Percentiles rank a stretch among this genome's conserved stretches.
Conservation (phyloP, 345 rosid genomes). For the Kandelia obovata region DNA sequence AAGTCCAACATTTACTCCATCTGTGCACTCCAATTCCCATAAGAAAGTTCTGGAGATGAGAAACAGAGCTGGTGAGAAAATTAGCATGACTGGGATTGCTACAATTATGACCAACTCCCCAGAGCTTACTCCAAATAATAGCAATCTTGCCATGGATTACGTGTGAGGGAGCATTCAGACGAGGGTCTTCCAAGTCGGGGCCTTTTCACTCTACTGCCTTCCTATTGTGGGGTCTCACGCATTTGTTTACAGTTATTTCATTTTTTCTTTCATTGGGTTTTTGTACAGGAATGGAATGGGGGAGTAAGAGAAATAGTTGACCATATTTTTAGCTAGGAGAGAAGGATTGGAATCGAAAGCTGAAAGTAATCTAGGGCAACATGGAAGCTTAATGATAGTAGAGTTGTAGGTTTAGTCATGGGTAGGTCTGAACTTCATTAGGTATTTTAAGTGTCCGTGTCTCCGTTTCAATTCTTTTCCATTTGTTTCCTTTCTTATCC, state of each 20-base stretch:
- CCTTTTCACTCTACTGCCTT: conserved; percentile 5
- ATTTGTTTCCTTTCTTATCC: conserved; percentile 14
- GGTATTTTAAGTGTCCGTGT: conserved; percentile 26
- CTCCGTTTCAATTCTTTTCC: conserved; percentile 20
- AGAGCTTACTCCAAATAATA: conserved; percentile 44
- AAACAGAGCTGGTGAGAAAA: conserved; percentile 37
- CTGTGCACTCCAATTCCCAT: conserved; percentile 93
- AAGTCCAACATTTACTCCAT: conserved; percentile 85
- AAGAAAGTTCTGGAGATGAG: conserved; percentile 96
- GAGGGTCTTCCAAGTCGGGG: conserved; percentile 13
- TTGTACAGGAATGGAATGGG: conserved; percentile 54
- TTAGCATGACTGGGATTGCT: conserved; percentile 7
- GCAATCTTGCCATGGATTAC: conserved; percentile 35
- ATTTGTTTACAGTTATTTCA: conserved; percentile 34
- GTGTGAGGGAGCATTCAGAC: conserved; percentile 23
- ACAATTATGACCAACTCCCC: conserved; percentile 24
- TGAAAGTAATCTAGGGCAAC: conserved; percentile 20
- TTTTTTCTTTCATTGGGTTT: conserved; percentile 39
- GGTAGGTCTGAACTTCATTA: conserved; percentile 31
- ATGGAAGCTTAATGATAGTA: conserved; percentile 28
- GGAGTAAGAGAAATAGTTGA: conserved; percentile 40
- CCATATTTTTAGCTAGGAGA: conserved; percentile 34
- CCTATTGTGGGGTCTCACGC: conserved; percentile 10
- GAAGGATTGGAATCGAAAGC: conserved; percentile 29
- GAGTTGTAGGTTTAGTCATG: conserved; percentile 34